These are phyloP conservation scores for Lichtheimia ornata DNA, from an alignment of 371 early-diverging fungal genomes.

Conservation along the genomic window DNA sequence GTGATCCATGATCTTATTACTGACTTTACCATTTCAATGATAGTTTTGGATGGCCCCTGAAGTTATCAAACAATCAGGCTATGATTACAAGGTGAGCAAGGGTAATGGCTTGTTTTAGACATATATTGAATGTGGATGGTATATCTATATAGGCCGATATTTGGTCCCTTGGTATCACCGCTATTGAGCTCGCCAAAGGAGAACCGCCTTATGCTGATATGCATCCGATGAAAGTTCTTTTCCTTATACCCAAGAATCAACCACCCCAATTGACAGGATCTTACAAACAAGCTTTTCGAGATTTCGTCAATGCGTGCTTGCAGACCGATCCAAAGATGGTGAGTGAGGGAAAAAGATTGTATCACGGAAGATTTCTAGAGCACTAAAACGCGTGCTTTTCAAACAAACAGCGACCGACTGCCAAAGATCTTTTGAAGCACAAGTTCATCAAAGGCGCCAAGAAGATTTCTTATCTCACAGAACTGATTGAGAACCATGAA, in stretches of 20 bases:
- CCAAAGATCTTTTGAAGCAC: slow-evolving; percentile 90
- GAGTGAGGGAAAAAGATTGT: not conserved
- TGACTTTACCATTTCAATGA: slow-evolving; percentile 2
- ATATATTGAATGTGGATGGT: not conserved
- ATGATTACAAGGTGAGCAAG: slow-evolving; percentile 77
- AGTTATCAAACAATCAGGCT: slow-evolving; percentile 95
- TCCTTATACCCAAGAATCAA: slow-evolving; percentile 89
- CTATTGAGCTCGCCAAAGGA: slow-evolving; percentile 95
- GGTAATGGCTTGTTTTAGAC: not conserved
- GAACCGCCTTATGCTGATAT: slow-evolving; percentile 91
- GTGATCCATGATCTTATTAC: not conserved
- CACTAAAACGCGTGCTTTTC: not conserved
- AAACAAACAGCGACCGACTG: slow-evolving; percentile 74
- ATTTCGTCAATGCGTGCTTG: slow-evolving; percentile 87
- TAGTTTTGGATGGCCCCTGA: slow-evolving; percentile 98
- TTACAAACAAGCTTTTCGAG: slow-evolving; percentile 86
- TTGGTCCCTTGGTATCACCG: slow-evolving; percentile 98
- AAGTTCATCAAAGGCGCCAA: slow-evolving; percentile 84
- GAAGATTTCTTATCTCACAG: slow-evolving; percentile 80
- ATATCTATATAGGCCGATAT: slow-evolving; percentile 81
- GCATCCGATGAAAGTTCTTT: slow-evolving; percentile 93
- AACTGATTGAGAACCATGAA: slow-evolving; percentile 83
- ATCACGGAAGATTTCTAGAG: slow-evolving; percentile 46
- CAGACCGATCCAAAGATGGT: slow-evolving; percentile 71
- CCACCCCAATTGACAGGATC: slow-evolving; percentile 84